Percentiles rank a stretch among this genome's conserved stretches.
Evolutionary conservation across 2,329 filamentous ascomycete species (phyloP).

Genomic region (Aspergillus fumigatiaffinis): DNA sequence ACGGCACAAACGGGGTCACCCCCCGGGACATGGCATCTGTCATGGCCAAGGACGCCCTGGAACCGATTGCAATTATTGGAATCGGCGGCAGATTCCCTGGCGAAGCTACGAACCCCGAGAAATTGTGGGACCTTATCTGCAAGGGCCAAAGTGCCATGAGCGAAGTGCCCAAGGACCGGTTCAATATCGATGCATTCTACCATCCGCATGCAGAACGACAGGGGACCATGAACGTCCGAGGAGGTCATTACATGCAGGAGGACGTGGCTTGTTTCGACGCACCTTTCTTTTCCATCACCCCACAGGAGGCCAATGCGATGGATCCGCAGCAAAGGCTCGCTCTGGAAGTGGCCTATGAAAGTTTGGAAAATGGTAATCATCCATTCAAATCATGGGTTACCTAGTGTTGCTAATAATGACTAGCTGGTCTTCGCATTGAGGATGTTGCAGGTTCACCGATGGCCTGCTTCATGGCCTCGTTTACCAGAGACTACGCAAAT

Average conservation of each 20-base stretch:
- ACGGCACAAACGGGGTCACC: no score
- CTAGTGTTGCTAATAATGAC: conserved; percentile 14
- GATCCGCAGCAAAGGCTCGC: conserved; percentile 31
- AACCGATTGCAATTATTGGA: conserved; percentile 26
- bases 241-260: conserved; percentile 17
- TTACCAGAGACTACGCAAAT: conserved; percentile 27
- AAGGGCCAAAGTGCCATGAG: conserved; percentile 5
- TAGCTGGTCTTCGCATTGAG: conserved; percentile 20
- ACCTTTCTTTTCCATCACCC: conserved; percentile 26
- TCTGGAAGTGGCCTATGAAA: conserved; percentile 26
- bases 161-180: conserved; percentile 18
- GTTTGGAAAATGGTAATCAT: conserved; percentile 24
- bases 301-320: conserved; percentile 23
- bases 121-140: conserved; percentile 20
- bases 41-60: no score
- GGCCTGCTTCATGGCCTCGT: conserved; percentile 29
- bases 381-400: conserved; percentile 28
- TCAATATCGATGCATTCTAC: conserved; percentile 19
- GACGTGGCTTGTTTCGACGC: conserved; percentile 29
- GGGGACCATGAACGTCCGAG: neutral
- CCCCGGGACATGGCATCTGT: no score
- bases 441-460: conserved; percentile 27
- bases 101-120: conserved; percentile 12
- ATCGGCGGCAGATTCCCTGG: conserved; percentile 22
- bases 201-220: conserved; percentile 16